These are phyloP conservation scores for Globisporangium solare DNA, from an alignment of 352 stramenopile species.

Conservation along the genomic window DNA sequence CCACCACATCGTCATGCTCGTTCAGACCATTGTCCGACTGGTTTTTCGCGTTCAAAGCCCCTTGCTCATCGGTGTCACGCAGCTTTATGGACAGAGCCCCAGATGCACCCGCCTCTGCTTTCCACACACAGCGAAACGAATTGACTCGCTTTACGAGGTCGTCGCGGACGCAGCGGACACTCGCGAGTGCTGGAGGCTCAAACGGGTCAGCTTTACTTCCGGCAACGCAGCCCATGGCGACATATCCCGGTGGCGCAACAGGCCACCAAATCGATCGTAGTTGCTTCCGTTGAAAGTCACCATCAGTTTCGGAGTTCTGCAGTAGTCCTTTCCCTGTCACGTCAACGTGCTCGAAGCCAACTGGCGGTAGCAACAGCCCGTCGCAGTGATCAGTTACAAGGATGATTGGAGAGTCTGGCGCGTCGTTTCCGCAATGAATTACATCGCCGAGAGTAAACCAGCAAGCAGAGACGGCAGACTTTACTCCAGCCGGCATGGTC, in stretches of 20 bases:
- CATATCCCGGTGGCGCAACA: constrained; percentile 69
- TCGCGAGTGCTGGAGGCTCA: constrained; percentile 48
- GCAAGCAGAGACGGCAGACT: constrained; percentile 22
- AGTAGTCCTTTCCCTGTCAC: constrained; percentile 79
- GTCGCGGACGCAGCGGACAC: constrained; percentile 64
- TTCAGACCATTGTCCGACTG: constrained; percentile 25
- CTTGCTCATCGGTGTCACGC: constrained; percentile 13
- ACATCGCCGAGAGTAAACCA: constrained; percentile 80
- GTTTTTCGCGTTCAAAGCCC: constrained; percentile 26
- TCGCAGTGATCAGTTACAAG: constrained; percentile 53
- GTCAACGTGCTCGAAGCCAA: constrained; percentile 79
- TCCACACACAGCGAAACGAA: constrained; percentile 62
- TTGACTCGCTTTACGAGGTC: constrained; percentile 69
- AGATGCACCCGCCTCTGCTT: constrained; percentile 28
- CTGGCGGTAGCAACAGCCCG: constrained; percentile 47
- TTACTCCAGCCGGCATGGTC: constrained; percentile 30
- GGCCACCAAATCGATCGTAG: constrained; percentile 82
- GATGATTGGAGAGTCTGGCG: constrained; percentile 47
- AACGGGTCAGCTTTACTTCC: constrained; percentile 80
- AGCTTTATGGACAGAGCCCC: constrained; percentile 21
- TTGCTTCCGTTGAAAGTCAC: constrained; percentile 81
- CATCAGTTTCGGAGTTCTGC: constrained; percentile 65
- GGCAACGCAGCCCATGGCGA: constrained; percentile 69
- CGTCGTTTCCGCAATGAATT: constrained; percentile 54
- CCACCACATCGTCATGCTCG: constrained; percentile 42